Evolutionary conservation across 2,329 filamentous ascomycete species (phyloP), one percentile per base, ranked within the genome.

Genomic region (Fusarium sp.): DNA sequence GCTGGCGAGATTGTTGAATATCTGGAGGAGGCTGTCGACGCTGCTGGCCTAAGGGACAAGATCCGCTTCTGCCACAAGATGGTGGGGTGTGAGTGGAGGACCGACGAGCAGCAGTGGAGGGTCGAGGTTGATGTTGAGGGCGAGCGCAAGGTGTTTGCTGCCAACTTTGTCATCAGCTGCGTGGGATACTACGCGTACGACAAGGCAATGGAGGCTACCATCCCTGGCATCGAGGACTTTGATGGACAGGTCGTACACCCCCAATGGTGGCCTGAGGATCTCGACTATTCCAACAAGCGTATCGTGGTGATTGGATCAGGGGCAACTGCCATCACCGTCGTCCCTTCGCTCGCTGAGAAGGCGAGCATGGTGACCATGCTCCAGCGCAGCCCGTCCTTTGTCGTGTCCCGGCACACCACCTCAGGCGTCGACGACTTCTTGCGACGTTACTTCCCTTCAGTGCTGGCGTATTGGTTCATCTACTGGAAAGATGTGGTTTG

Each of bases 261-360:
- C 0, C 93, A 95, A 77, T 94, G 93, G 85, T 96, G 94, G 94
- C 92, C 93, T 0, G 84, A 92, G 65, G 86, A 91, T 57, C 83
- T 93, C 42, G 88, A 94, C 77, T 92, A 92, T 79, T 82, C 85
- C 7, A 85, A 86, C 80, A 94, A 95, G 82, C 89, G 89, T 52
- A 86, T 96, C 25, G 88, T 94, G 50, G 86, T 96, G 67, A 90
- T 97, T 71, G 94, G 94, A 18, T 92, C 90, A 18, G 95, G 95
- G 9, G 94, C 94, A 3, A 97, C 95, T 0, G 92, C 94, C 8
- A 84, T 96, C 58, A 97, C 94, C 0, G 86, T 97, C 1, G 81
- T 97, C 4, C 95, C 94, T 1, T 89, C 87, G 56, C 83, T 97
- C 54, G 90, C 91, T 1, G 84, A 92, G 50, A 89, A 88, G 42